Conservation (phyloP, 345 rosid species). For the Lagerstroemia speciosa region DNA sequence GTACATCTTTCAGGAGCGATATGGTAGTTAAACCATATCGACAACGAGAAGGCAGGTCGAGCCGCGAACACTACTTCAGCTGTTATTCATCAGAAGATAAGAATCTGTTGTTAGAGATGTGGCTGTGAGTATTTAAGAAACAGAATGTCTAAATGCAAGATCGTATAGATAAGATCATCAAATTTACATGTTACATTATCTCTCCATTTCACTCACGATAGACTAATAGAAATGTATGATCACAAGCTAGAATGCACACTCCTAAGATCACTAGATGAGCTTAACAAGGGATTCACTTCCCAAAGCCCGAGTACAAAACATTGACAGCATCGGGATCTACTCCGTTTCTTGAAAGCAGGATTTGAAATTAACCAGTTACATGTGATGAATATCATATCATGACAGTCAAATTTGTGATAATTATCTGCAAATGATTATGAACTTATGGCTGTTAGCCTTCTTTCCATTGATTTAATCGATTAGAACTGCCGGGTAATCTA, state of each 20-base stretch:
- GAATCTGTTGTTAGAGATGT: not conserved
- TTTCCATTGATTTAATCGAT: not conserved
- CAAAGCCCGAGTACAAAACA: not conserved
- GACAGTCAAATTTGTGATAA: too few relatives aligned
- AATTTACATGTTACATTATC: too few relatives aligned
- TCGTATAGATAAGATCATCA: too few relatives aligned
- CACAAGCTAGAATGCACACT: not conserved
- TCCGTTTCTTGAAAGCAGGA: not conserved
- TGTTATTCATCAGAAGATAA: constrained; percentile 3
- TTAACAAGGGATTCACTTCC: too few relatives aligned
- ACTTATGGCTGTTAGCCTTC: not conserved
- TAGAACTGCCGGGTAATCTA: not conserved
- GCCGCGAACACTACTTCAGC: not conserved
- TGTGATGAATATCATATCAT: too few relatives aligned
- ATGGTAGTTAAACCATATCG: not conserved
- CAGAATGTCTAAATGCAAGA: too few relatives aligned
- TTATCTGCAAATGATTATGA: not conserved
- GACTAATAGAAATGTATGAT: not conserved
- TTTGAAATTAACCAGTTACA: not conserved
- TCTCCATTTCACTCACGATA: not conserved
- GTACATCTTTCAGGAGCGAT: constrained; percentile 1
- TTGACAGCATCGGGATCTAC: not conserved
- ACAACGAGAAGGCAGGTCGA: not conserved
- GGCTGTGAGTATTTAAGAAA: too few relatives aligned
- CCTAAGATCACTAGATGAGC: not conserved